Evolutionary conservation across 768 basidiomycete species (phyloP), one percentile per base, ranked within the genome.

Genomic region (Tulasnella sp.): DNA sequence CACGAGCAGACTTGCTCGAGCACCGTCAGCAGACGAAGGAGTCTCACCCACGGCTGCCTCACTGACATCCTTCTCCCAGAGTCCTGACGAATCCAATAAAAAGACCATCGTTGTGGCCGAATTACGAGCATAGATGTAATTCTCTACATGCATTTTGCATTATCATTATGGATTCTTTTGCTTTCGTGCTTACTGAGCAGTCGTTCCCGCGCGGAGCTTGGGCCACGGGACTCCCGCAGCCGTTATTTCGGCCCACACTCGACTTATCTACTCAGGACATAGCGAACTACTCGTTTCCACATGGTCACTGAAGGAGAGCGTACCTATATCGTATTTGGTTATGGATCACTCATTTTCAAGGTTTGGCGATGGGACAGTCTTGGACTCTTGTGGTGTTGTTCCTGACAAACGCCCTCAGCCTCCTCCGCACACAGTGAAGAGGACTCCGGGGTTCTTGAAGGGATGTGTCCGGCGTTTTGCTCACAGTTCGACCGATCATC

Each of bases 301-400:
- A 69, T 69, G 64, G 64, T 69, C 28, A 28, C 64, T 28, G 64
- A 69, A 69, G 64, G 64, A 28, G 34, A 28, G 34, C 28, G 31
- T 16, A 69, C 90, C 91, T 96, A 92, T 84, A 88, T 94, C 77
- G 93, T 97, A 18, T 98, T 97, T 83, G 96, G 96, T 42, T 98
- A 98, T 83, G 96, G 96, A 16, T 96, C 95, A 8, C 89, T 98
- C 58, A 96, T 97, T 80, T 97, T 94, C 90, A 97, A 96, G 90
- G 96, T 93, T 84, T 28, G 31, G 37, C 1, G 16, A 34, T 16
- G 41, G 37, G 3, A 46, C 16, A 20, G 46, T 1, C 18, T 46
- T 2, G 46, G 46, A 20, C 46, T 20, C 46, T 46, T 11, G 4
- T 31, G 8, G n/a, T 31, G 46, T 16, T 20, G 48, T 44, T 42